Percentiles rank a stretch among this genome's conserved stretches.
Conservation (phyloP, 139 green algal genomes). For the Tetraselmis chui region DNA sequence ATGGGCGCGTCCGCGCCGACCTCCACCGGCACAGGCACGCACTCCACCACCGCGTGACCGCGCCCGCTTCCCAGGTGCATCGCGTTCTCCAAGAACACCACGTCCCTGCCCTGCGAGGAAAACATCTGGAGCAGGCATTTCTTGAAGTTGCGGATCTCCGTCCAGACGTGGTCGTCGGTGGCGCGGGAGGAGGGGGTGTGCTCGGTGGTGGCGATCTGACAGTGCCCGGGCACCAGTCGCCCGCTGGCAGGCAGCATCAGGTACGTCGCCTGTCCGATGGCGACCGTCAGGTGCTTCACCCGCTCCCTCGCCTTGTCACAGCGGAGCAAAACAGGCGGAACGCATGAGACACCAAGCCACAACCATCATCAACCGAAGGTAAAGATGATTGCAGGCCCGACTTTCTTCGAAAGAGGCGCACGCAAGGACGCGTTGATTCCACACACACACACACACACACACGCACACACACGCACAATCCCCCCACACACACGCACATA, state of each 20-base stretch:
- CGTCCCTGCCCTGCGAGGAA: conserved; percentile 41
- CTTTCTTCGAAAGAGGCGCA: too few species aligned
- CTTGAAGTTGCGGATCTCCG: conserved; percentile 96
- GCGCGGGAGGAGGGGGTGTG: conserved; percentile 50
- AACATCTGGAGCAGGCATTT: conserved; percentile 93
- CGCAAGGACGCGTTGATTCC: too few species aligned
- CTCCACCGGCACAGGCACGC: conserved; percentile 56
- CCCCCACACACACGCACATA: too few species aligned
- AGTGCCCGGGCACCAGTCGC: conserved; percentile 74
- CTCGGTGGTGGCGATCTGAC: conserved; percentile 69
- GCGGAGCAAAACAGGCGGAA: conserved; percentile 23
- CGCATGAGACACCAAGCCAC: background rate
- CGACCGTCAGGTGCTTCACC: conserved; percentile 65
- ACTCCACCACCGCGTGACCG: conserved; percentile 77
- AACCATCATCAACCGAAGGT: too few species aligned
- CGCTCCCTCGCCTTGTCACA: conserved; percentile 31
- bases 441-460: too few species aligned
- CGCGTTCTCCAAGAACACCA: conserved; percentile 88
- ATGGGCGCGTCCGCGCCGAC: conserved; percentile 23
- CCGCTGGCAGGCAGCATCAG: conserved; percentile 68
- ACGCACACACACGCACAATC: too few species aligned
- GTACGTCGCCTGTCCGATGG: conserved; percentile 71
- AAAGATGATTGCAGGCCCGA: too few species aligned
- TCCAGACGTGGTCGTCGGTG: conserved; percentile 80
- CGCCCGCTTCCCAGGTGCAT: conserved; percentile 39